A percentile compares a stretch with the other conserved stretches of the same genome.
Conservation (phyloP, 169 alveolate species). For the Eimeria acervulina region DNA sequence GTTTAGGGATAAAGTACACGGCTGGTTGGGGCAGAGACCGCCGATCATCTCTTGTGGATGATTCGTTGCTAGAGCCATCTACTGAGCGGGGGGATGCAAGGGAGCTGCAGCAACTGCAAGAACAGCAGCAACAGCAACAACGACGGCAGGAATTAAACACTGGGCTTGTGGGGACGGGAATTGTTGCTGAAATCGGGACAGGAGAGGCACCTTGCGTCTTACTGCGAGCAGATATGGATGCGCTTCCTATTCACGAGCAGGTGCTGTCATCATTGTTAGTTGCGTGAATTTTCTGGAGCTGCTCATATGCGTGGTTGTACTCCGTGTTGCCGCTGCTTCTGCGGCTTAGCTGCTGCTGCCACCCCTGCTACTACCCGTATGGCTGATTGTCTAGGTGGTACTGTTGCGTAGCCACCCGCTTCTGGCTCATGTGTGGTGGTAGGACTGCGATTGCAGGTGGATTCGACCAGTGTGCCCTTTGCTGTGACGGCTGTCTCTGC, state of each 20-base stretch:
- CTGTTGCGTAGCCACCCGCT: neutral
- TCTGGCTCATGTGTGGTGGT: neutral
- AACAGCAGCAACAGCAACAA: slow-evolving; percentile 54
- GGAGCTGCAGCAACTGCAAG: slow-evolving; percentile 51
- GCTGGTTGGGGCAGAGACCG: slow-evolving; percentile 80
- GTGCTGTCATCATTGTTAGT: slow-evolving; percentile 40
- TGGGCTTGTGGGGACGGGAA: slow-evolving; percentile 77
- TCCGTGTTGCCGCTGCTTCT: neutral
- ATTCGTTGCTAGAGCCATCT: slow-evolving; percentile 29
- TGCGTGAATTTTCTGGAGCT: neutral
- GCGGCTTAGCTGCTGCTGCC: neutral
- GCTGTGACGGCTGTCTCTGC: neutral
- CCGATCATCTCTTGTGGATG: slow-evolving; percentile 44
- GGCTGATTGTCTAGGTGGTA: neutral
- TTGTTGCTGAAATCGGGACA: slow-evolving; percentile 82
- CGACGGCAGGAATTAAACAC: slow-evolving; percentile 1
- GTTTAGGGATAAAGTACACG: slow-evolving; percentile 58
- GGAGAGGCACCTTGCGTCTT: slow-evolving; percentile 81
- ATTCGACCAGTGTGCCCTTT: neutral
- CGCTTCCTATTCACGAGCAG: slow-evolving; percentile 82
- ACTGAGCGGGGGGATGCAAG: slow-evolving; percentile 47
- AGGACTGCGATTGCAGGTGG: neutral
- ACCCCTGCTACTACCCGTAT: neutral
- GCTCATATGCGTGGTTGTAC: neutral
- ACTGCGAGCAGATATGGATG: slow-evolving; percentile 85